These are phyloP conservation scores for Botryotinia calthae DNA, from an alignment of 2,329 filamentous ascomycete species.

Conservation along the genomic window DNA sequence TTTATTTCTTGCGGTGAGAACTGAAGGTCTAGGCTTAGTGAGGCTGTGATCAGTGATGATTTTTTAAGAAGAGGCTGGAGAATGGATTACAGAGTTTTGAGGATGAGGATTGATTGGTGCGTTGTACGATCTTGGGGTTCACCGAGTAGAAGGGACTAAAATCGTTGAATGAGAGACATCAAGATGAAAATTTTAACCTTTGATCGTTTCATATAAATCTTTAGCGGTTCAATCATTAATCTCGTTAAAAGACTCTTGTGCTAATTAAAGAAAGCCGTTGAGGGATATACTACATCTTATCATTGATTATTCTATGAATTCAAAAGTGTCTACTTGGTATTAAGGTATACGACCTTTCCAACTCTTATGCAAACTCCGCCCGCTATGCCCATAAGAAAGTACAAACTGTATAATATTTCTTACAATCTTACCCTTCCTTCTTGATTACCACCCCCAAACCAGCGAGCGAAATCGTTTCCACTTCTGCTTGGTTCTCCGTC, in stretches of 20 bases:
- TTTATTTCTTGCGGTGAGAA: conserved; percentile 20
- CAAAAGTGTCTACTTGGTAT: conserved; percentile 20
- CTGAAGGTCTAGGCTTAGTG: conserved; percentile 14
- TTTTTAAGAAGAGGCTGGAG: conserved; percentile 17
- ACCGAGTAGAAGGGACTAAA: conserved; percentile 17
- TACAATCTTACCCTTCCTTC: conserved; percentile 38
- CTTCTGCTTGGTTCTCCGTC: conserved; percentile 36
- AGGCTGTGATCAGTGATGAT: neutral
- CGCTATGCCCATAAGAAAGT: conserved; percentile 34
- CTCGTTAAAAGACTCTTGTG: neutral
- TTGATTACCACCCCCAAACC: conserved; percentile 54
- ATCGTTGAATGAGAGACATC: neutral
- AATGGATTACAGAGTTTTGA: conserved; percentile 1
- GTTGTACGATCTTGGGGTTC: conserved; percentile 13
- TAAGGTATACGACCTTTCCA: conserved; percentile 11
- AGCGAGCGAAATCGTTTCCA: conserved; percentile 51
- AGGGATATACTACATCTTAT: neutral
- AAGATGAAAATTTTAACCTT: neutral
- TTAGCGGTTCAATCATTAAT: neutral
- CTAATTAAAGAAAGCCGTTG: neutral
- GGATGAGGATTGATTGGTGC: neutral
- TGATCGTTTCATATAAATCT: neutral
- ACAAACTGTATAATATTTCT: conserved; percentile 15
- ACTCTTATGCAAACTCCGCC: conserved; percentile 31
- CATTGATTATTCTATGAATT: conserved; percentile 19